Conservation (phyloP, 805 yeast genomes). For the Kodamaea fukazawae region DNA sequence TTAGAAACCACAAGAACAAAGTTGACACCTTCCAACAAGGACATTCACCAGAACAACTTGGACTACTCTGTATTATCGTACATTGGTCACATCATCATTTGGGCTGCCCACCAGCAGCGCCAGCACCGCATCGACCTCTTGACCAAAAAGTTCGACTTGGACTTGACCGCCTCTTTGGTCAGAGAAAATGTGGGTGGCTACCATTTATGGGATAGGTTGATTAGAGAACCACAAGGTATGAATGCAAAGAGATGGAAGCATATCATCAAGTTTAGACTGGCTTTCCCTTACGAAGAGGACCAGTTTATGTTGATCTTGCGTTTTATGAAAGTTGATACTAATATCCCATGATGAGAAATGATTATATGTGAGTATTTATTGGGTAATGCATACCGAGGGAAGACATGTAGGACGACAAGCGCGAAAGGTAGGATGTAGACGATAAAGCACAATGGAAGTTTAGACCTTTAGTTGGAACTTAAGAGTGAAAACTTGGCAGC, state of each 20-base stretch:
- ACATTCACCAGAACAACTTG: slow-evolving; percentile 33
- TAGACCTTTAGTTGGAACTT: too few species aligned
- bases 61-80: slow-evolving; percentile 38
- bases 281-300: slow-evolving; percentile 37
- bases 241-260: slow-evolving; percentile 44
- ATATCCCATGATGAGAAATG: slow-evolving; percentile 14
- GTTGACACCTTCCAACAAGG: slow-evolving; percentile 33
- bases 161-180: slow-evolving; percentile 16
- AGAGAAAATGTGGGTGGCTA: slow-evolving; percentile 33
- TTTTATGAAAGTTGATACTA: slow-evolving; percentile 29
- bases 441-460: too few species aligned
- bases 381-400: neutral
- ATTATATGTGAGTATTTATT: neutral
- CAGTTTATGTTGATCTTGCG: slow-evolving; percentile 38
- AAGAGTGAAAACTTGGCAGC: too few species aligned
- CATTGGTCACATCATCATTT: slow-evolving; percentile 37
- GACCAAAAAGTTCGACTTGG: slow-evolving; percentile 19
- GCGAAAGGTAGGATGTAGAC: neutral
- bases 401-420: neutral
- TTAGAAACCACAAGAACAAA: slow-evolving; percentile 32
- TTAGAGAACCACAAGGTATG: slow-evolving; percentile 28
- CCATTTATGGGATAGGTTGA: slow-evolving; percentile 40
- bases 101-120: slow-evolving; percentile 32
- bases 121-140: slow-evolving; percentile 11
- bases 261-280: slow-evolving; percentile 34